Conservation (phyloP, 139 green algal genomes). For the Volvox reticuliferus region DNA sequence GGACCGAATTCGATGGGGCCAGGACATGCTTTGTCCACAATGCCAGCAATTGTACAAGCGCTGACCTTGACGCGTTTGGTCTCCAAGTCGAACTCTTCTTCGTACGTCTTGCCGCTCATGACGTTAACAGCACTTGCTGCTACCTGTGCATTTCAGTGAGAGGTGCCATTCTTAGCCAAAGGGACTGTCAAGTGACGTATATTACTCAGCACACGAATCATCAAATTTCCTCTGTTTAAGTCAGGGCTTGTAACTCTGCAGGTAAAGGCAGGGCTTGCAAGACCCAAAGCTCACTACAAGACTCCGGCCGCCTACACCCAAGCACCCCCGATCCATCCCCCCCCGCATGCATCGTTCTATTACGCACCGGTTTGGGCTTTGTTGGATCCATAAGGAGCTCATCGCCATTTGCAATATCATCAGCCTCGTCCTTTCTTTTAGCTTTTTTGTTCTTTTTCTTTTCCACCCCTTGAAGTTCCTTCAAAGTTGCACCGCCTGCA, state of each 20-base stretch:
- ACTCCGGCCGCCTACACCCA: too few relatives aligned
- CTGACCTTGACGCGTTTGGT: conserved; percentile 49
- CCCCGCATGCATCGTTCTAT: background rate
- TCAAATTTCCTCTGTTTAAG: too few relatives aligned
- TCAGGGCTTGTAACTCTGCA: too few relatives aligned
- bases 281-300: too few relatives aligned
- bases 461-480: conserved; percentile 32
- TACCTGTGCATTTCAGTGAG: background rate
- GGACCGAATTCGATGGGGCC: too few relatives aligned
- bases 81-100: conserved; percentile 61
- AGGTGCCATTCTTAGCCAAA: too few relatives aligned
- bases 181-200: too few relatives aligned
- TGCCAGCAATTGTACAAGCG: too few relatives aligned
- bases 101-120: conserved; percentile 50
- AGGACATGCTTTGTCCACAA: too few relatives aligned
- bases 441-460: conserved; percentile 58
- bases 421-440: conserved; percentile 24
- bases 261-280: too few relatives aligned
- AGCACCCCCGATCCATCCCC: too few relatives aligned
- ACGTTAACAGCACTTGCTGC: conserved; percentile 42
- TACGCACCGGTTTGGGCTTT: conserved; percentile 39
- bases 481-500: conserved; percentile 46
- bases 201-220: too few relatives aligned
- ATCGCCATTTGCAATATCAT: background rate
- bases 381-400: conserved; percentile 3